phyloP scores from a whole-genome alignment of 176 grass and related monocot genomes.

The Aegilops speltoides region DNA sequence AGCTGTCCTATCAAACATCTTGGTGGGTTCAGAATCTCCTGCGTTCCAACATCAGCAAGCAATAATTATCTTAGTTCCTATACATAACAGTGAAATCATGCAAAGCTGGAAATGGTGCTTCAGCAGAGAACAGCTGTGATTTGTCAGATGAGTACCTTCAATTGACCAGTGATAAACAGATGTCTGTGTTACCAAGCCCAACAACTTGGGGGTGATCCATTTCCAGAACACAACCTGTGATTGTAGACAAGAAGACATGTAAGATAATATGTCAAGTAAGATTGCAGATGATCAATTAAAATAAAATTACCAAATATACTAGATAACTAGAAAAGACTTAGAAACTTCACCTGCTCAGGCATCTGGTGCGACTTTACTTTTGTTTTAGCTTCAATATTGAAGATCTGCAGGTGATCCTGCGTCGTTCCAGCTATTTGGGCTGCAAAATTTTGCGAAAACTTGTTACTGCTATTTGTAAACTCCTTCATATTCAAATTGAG shows the following conservation, averaged over 20 bases:
- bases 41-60: slow-evolving; percentile 22
- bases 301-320: not conserved
- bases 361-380: slow-evolving; percentile 99
- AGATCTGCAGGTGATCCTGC: slow-evolving; percentile 97
- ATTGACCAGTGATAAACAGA: slow-evolving; percentile 97
- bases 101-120: not conserved
- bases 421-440: slow-evolving; percentile 90
- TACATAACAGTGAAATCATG: not conserved
- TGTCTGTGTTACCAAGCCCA: slow-evolving; percentile 76
- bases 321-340: not conserved
- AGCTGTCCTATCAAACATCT: slow-evolving; percentile 94
- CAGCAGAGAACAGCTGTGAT: not conserved
- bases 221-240: slow-evolving; percentile 97
- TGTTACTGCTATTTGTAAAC: slow-evolving; percentile 18
- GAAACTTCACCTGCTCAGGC: slow-evolving; percentile 70
- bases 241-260: not conserved
- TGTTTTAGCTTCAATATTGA: slow-evolving; percentile 94
- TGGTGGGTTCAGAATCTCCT: slow-evolving; percentile 85
- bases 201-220: slow-evolving; percentile 88
- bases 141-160: slow-evolving; percentile 52
- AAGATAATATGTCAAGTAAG: slow-evolving; percentile 7
- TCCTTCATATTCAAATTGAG: not conserved
- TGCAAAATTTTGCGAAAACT: slow-evolving; percentile 41
- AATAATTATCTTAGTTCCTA: not conserved
- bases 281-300: not conserved